Evolutionary conservation across 257 asterid genomes (phyloP), one percentile per base, ranked within the genome.

Genomic region (Knoxia roxburghii): DNA sequence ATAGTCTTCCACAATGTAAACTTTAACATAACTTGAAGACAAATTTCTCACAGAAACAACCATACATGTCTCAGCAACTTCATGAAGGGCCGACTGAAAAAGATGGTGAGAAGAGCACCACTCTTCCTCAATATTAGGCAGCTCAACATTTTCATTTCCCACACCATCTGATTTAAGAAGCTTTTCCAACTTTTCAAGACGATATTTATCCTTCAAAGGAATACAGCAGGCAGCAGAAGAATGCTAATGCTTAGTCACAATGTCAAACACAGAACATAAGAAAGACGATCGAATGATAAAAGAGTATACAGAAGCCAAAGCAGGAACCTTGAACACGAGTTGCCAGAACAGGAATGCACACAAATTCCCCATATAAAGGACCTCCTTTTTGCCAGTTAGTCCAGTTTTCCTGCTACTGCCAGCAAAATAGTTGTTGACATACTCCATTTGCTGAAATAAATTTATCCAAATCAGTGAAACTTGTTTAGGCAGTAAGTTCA

Each of bases 341-440:
- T 93, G 92, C 99, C 97, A 90, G 77, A 93, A 90, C 83, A 82
- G 95, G 83, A 71, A 86, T 10, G 99, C 95, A 23, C 86, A 86
- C 45, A 87, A 82, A 82, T 86, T 88, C 68, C 82, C 94, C 78
- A 90, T 78, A 52, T 68, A 86, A 30, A 75, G 50, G 52, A 74
- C 76, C 89, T 93, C 99, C 85, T 84, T 88, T 72, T 51, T 85
- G 73, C 97, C 96, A 6, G 65, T 65, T 67, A 90, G 78, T 56
- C 85, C 90, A 58, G 80, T 68, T 62, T 37, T 74, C 73, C 73
- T 83, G 76, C 66, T 64, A 65, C 75, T 75, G 72, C 83, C 95
- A 43, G 75, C 26, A 72, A 79, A 85, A 61, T 81, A 93, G 67
- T 78, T 71, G 54, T 72, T 83, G 70, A 79, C 70, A 83, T 75